Evolutionary conservation across 495 filamentous ascomycete genomes (phyloP).

Genomic region (Neurospora intermedia): DNA sequence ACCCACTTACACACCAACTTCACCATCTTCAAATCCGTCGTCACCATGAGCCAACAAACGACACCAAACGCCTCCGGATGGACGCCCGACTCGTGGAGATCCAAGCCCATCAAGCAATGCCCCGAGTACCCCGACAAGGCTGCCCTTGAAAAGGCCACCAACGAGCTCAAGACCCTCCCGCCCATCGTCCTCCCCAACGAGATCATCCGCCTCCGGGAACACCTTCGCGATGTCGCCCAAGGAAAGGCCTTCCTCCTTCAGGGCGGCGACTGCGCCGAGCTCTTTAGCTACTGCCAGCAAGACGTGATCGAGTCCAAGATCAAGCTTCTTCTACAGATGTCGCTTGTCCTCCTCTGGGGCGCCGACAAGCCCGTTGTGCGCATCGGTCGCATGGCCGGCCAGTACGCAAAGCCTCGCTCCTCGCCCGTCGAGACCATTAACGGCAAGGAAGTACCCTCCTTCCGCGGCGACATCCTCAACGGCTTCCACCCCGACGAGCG

Average conservation of each 20-base stretch:
- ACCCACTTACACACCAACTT: not conserved
- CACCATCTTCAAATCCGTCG: not conserved
- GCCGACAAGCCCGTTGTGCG: slow-evolving; percentile 85
- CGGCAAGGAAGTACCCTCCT: slow-evolving; percentile 74
- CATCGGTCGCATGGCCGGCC: slow-evolving; percentile 91
- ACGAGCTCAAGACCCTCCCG: slow-evolving; percentile 66
- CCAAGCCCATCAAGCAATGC: slow-evolving; percentile 85
- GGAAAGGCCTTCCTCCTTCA: slow-evolving; percentile 93
- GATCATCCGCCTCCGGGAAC: slow-evolving; percentile 67
- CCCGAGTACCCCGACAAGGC: slow-evolving; percentile 65
- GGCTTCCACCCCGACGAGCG: slow-evolving; percentile 65
- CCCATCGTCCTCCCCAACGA: slow-evolving; percentile 83
- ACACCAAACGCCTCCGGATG: slow-evolving; percentile 18
- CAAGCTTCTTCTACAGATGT: slow-evolving; percentile 94
- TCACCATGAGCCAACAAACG: slow-evolving; percentile 5
- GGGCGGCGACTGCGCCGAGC: slow-evolving; percentile 92
- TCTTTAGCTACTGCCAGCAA: slow-evolving; percentile 93
- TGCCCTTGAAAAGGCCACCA: slow-evolving; percentile 51
- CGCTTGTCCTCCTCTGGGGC: slow-evolving; percentile 82
- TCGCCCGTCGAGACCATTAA: slow-evolving; percentile 75
- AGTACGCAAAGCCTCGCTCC: slow-evolving; percentile 91
- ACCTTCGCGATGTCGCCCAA: slow-evolving; percentile 72
- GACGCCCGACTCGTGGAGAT: slow-evolving; percentile 67
- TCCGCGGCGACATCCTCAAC: slow-evolving; percentile 92
- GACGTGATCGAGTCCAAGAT: slow-evolving; percentile 88